Base-by-base conservation (phyloP, 2,329 filamentous ascomycete species). In the Ophiostoma triangulosporum region DNA sequence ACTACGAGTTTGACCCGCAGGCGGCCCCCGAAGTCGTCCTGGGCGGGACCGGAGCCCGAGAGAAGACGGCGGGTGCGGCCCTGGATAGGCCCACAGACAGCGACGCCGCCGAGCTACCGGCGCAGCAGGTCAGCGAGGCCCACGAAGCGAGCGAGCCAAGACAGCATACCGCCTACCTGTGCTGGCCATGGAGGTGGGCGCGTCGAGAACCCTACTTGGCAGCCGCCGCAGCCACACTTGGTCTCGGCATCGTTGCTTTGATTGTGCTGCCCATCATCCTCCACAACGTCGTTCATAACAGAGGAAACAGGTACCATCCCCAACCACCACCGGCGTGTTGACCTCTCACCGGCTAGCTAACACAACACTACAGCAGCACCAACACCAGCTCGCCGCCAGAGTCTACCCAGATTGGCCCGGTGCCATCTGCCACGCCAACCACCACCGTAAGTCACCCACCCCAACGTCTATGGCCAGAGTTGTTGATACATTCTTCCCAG, bases 131-230 rank as follows among this genome's bases (percentile, higher is more conserved):
- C 15, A 27, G 17, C 4, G 9, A 15, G 22, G 9, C 26, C 14
- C 15, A 11, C 7, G 6, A 48, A 15, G 27, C 26, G 7, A 48
- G 11, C 43, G 4, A 46, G 26, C 6, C 12, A 9, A 22, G 15
- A 26, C 22, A 24, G 33, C 17, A 11, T 15, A 27, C 2, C 8
- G 26, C 32, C 2, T 31, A 36, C 5, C 40, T 50, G 3, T 15
- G 12, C 14, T 15, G 20, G 20, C 29, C 46, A 12, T 50, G 48
- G 55, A 8, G 9, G 1, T 54, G 51, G 50, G 33, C 22, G 1
- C 17, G 43, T 15, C 36, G 4, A 6, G 55, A 54, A 33, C 58
- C 57, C 3, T 59, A 57, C 20, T 27, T 58, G 35, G 52, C 40
- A 1, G 52, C 53, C 3, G 54, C 55, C 1, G 43, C 51, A 1